Percentiles rank a stretch among this genome's conserved stretches.
Conservation (phyloP, 208 protist species). For the Crithidia brevicula region DNA sequence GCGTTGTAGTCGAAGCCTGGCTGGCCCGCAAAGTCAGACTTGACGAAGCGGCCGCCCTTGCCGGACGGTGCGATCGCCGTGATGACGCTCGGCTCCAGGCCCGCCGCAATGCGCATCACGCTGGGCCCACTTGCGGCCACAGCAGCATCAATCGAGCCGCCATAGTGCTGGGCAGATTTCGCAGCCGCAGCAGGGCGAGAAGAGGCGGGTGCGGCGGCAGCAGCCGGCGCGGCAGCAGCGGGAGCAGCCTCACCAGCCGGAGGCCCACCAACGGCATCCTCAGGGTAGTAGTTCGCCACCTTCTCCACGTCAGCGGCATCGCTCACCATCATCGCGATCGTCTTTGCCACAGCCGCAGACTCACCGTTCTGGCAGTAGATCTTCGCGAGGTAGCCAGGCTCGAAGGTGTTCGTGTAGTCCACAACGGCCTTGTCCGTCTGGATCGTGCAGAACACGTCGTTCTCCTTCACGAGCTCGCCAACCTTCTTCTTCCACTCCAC, state of each 20-base stretch:
- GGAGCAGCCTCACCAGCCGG: conserved; percentile 27
- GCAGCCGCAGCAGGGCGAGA: conserved; percentile 27
- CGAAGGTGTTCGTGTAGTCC: conserved; percentile 95
- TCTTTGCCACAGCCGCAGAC: conserved; percentile 75
- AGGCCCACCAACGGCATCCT: conserved; percentile 36
- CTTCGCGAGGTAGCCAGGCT: conserved; percentile 95
- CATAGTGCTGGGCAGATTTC: conserved; percentile 44
- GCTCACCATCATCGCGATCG: conserved; percentile 89
- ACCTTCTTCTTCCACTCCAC: conserved; percentile 93
- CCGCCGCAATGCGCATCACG: conserved; percentile 79
- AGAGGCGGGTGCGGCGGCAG: conserved; percentile 25
- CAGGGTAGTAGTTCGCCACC: conserved; percentile 53
- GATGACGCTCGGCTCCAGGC: conserved; percentile 46
- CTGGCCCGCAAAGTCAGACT: conserved; percentile 76
- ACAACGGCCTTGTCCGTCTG: conserved; percentile 98
- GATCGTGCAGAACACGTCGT: conserved; percentile 94
- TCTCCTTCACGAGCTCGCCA: conserved; percentile 92
- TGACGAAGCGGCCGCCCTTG: conserved; percentile 78
- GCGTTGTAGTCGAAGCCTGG: conserved; percentile 88
- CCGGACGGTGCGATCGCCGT: conserved; percentile 61
- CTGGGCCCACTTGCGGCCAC: conserved; percentile 79
- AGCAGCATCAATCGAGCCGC: conserved; percentile 62
- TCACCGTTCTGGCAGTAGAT: conserved; percentile 89
- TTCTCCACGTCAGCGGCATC: conserved; percentile 80
- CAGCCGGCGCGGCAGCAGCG: conserved; percentile 33